Conservation (phyloP, 2,329 filamentous ascomycete genomes). For the Colletotrichum destructivum region DNA sequence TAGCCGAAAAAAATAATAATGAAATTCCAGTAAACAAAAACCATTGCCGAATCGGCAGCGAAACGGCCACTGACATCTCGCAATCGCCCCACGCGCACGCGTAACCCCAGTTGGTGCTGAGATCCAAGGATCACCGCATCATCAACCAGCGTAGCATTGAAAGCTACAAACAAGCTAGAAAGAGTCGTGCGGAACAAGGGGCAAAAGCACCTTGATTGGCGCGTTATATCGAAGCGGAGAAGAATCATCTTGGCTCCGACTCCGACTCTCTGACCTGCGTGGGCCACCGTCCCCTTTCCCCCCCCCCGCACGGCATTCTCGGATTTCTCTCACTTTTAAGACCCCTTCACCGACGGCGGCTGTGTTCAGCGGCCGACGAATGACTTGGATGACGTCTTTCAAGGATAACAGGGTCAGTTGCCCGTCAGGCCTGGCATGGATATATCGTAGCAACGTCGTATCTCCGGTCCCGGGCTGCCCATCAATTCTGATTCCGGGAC, state of each 20-base stretch:
- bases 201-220: conserved; percentile 18
- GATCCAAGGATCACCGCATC: conserved; percentile 30
- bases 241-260: not conserved
- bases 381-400: conserved; percentile 35
- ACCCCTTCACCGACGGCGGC: conserved; percentile 11
- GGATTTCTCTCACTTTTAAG: not conserved
- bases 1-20: not conserved
- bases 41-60: conserved; percentile 21
- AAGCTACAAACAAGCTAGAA: conserved; percentile 6
- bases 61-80: conserved; percentile 13
- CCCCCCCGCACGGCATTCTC: conserved; percentile 11
- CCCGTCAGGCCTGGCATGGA: not conserved
- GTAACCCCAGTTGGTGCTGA: conserved; percentile 4
- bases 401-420: conserved; percentile 2
- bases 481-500: conserved; percentile 11
- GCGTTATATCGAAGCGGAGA: conserved; percentile 10
- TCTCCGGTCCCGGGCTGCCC: conserved; percentile 8
- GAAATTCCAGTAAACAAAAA: not conserved
- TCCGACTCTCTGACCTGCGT: conserved; percentile 1
- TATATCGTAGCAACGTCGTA: not conserved
- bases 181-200: conserved; percentile 14
- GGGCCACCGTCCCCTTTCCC: conserved; percentile 1
- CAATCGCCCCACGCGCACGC: conserved; percentile 23
- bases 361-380: conserved; percentile 6
- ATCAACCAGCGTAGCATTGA: conserved; percentile 12